Percentiles rank a stretch among this genome's conserved stretches.
These are phyloP conservation scores for Talaromyces sp. DNA, from an alignment of 2,329 filamentous ascomycete genomes.

Conservation along the genomic window DNA sequence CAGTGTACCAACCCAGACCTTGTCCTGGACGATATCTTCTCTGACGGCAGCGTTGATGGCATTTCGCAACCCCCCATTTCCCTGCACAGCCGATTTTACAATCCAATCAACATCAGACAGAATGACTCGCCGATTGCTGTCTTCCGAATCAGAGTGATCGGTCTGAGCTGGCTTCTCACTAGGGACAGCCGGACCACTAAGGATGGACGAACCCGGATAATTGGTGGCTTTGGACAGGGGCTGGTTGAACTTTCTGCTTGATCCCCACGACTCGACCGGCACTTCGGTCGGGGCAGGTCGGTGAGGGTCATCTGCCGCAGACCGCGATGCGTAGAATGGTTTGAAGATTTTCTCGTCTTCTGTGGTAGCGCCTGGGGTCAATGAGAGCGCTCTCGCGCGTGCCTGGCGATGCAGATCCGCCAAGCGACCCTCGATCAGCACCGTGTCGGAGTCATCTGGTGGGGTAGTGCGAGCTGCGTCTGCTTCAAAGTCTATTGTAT, in stretches of 20 bases:
- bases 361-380: conserved; percentile 35
- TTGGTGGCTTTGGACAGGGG: conserved; percentile 70
- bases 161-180: conserved; percentile 16
- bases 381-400: conserved; percentile 17
- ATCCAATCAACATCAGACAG: conserved; percentile 73
- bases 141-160: conserved; percentile 13
- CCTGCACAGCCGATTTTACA: conserved; percentile 78
- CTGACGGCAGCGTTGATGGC: conserved; percentile 74
- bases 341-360: conserved; percentile 37
- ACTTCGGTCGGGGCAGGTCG: conserved; percentile 55
- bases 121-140: conserved; percentile 53
- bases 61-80: conserved; percentile 86
- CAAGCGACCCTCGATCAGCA: conserved; percentile 19
- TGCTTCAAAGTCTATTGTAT: conserved; percentile 31
- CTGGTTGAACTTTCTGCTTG: conserved; percentile 62
- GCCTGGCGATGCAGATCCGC: conserved; percentile 16
- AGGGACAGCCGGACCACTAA: conserved; percentile 45
- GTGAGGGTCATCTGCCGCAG: conserved; percentile 25
- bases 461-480: conserved; percentile 18
- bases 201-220: conserved; percentile 66
- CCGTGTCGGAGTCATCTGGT: conserved; percentile 14
- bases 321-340: conserved; percentile 22
- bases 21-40: conserved; percentile 63
- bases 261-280: conserved; percentile 71
- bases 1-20: conserved; percentile 82